phyloP scores from a whole-genome alignment of 2,329 filamentous ascomycete genomes.

The Tricladium varicosporioides region DNA sequence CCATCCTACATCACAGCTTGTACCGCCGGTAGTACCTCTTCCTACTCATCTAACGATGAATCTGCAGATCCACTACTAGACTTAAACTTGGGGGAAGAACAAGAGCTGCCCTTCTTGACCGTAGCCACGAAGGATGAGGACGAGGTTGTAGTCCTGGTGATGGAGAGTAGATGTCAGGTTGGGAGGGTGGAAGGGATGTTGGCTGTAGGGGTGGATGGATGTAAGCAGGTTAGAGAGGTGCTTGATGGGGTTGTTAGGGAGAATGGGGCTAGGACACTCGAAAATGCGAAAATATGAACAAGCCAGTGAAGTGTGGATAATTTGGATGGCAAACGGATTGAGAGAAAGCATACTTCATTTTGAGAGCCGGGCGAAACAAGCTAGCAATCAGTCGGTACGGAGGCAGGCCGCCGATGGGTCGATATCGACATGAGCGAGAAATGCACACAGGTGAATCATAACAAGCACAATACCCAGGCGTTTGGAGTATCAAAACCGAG shows the following conservation, averaged over 20 bases:
- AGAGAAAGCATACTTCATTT: no score
- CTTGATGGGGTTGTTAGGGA: conserved; percentile 77
- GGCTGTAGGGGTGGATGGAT: conserved; percentile 87
- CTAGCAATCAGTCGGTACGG: no score
- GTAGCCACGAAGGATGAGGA: conserved; percentile 78
- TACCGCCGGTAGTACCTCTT: conserved; percentile 77
- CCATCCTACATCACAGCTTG: conserved; percentile 85
- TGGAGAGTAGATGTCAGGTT: conserved; percentile 87
- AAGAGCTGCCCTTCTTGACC: conserved; percentile 85
- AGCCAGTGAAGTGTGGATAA: conserved; percentile 27
- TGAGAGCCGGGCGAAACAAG: no score
- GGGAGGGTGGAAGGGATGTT: conserved; percentile 86
- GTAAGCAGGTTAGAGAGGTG: conserved; percentile 78
- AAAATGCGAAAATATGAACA: conserved; percentile 50
- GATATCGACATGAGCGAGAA: background rate
- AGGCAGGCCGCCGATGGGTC: no score
- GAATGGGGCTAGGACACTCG: conserved; percentile 64
- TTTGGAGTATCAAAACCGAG: conserved; percentile 15
- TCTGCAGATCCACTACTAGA: conserved; percentile 75
- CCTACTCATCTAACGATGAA: conserved; percentile 64
- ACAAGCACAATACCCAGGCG: conserved; percentile 23
- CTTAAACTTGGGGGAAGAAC: conserved; percentile 75
- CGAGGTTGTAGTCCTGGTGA: conserved; percentile 73
- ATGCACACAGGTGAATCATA: background rate
- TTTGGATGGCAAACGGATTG: no score